Conservation (phyloP, 106 monocot genomes). For the Allium cepa region DNA sequence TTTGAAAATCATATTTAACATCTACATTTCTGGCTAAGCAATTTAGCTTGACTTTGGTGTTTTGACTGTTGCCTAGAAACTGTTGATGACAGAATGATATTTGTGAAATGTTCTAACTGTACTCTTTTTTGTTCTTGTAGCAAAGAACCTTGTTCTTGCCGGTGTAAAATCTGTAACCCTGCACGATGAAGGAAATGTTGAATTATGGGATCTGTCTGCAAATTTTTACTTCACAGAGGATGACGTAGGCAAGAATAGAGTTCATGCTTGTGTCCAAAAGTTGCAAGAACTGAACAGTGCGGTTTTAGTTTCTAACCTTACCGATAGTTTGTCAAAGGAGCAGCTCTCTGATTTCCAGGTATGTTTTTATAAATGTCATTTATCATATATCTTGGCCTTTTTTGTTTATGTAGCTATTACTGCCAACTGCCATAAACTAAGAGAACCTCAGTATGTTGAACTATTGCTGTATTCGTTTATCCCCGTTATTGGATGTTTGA, state of each 20-base stretch:
- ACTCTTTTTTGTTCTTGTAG: constrained; percentile 26
- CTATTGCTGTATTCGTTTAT: too few relatives aligned
- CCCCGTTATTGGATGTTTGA: too few relatives aligned
- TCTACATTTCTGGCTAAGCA: too few relatives aligned
- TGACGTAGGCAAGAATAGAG: constrained; percentile 72
- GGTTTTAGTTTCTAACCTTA: constrained; percentile 49
- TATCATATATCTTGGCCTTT: too few relatives aligned
- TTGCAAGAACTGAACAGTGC: constrained; percentile 80
- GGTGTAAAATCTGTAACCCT: constrained; percentile 75
- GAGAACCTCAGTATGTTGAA: too few relatives aligned
- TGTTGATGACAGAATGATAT: too few relatives aligned
- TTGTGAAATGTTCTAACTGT: too few relatives aligned
- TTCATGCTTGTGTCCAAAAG: constrained; percentile 64
- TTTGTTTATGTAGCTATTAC: too few relatives aligned
- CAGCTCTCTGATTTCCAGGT: constrained; percentile 83
- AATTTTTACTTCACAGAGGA: constrained; percentile 73
- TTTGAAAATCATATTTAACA: too few relatives aligned
- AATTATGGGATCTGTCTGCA: constrained; percentile 69
- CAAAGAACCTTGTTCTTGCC: constrained; percentile 83
- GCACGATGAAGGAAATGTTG: constrained; percentile 59
- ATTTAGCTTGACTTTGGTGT: too few relatives aligned
- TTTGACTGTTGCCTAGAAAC: too few relatives aligned
- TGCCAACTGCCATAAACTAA: too few relatives aligned
- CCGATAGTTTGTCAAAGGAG: constrained; percentile 46
- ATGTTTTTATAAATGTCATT: not conserved